Base-by-base conservation (phyloP, 2,329 filamentous ascomycete species). In the Thelonectria rubi region DNA sequence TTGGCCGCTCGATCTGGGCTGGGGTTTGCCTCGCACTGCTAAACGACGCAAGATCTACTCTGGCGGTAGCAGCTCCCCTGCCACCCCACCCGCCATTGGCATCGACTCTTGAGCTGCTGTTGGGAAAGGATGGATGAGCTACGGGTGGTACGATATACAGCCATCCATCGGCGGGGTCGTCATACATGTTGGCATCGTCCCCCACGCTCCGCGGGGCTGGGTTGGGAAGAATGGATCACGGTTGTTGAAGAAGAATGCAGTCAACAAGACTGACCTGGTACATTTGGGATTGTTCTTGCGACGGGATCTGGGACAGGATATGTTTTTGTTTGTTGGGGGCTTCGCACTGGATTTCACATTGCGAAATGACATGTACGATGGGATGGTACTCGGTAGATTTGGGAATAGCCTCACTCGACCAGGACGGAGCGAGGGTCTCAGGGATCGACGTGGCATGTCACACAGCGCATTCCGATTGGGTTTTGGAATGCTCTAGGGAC, bases 1-100 rank as follows among this genome's bases (percentile, higher is more conserved):
- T 2, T 70, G 64, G 66, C 30, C 30, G 1, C 58, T 46, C 4
- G 42, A 57, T 12, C 49, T 34, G 7, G 46, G 59, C 1, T 72
- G 65, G 71, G 69, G 58, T 3, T 14, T 24, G 6, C 14, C 5
- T 20, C 8, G 18, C 14, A 58, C 20, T 20, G 48, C 50, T 48
- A 12, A 21, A 8, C 58, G 69, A 2, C 17, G 24, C 3, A 58
- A 11, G 51, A 64, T 72, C 18, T 56, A 43, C 17, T 12, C 26
- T 46, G 49, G 48, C 2, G 6, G 15, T 2, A 47, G 45, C 30
- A 34, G 21, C 12, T 15, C 34, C n/a, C 18, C 39, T 18, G 14
- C 48, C 12, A 40, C 24, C 14, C 60, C 56, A 32, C 46, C 42
- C 4, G 26, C 20, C n/a, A 14, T n/a, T 14, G 39, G 51, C 8